Evolutionary conservation across 2,329 filamentous ascomycete species (phyloP), one percentile per base, ranked within the genome.

Genomic region (Apiospora pterosperma): DNA sequence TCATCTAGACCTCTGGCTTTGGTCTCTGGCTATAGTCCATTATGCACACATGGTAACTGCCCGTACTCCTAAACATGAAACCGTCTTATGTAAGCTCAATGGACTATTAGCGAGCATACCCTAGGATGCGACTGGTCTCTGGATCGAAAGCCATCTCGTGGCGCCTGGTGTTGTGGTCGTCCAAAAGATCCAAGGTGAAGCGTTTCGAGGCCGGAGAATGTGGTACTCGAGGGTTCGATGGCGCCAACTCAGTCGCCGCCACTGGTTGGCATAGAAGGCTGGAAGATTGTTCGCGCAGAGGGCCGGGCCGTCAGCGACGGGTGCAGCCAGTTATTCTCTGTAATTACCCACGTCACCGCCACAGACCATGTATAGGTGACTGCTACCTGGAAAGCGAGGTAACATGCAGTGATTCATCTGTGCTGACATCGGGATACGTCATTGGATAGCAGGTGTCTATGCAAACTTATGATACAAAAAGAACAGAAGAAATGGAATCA

Each of bases 161-260:
- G 12, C 63, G 63, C 52, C 44, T 48, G 19, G 48, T 63, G 11
- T 28, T 25, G 38, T 60, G 63, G 55, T 59, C 23, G 34, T 61
- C 36, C 28, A 67, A 36, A 52, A 67, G 38, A 31, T 60, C 60
- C 21, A 44, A 44, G 14, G 61, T 60, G 31, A 42, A 58, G 28
- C 67, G 68, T 64, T 70, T 68, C 55, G 68, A 48, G 36, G 66
- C 19, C 62, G 69, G 21, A 60, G 42, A 21, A 70, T 36, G 52
- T 71, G 68, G 48, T 70, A 67, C 31, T 68, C 68, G 28, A 70
- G 66, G 31, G 67, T 67, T 23, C 66, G 65, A 63, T 70, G 63
- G 42, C 62, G 66, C 69, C 69, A 71, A 11, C 63, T 62, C n/a
- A 68, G 52, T 41, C 62, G 62, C 64, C 65, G 69, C 52, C 70